A percentile compares a stretch with the other conserved stretches of the same genome.
phyloP scores from a whole-genome alignment of 169 alveolate genomes.

The Plasmodium gallinaceum region DNA sequence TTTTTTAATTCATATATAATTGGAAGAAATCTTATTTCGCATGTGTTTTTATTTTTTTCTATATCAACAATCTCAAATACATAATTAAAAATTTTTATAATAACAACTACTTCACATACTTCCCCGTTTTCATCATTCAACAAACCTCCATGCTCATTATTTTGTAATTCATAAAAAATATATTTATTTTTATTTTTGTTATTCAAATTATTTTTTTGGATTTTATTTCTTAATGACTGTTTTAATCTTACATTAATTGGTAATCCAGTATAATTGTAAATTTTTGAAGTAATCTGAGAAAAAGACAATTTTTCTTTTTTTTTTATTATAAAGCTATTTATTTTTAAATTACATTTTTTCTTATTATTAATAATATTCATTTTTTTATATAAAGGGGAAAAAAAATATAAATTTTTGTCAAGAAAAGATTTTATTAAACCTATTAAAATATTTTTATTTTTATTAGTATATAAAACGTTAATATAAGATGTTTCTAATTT shows the following conservation, averaged over 20 bases:
- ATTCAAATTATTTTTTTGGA: background rate
- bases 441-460: conserved; percentile 37
- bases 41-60: conserved; percentile 47
- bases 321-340: background rate
- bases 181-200: conserved; percentile 35
- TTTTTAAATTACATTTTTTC: background rate
- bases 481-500: conserved; percentile 51
- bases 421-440: conserved; percentile 2
- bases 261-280: conserved; percentile 49
- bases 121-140: conserved; percentile 65
- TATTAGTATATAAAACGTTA: conserved; percentile 43
- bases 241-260: conserved; percentile 45
- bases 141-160: conserved; percentile 59
- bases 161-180: conserved; percentile 33
- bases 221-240: conserved; percentile 48
- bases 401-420: background rate
- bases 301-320: background rate
- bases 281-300: conserved; percentile 18
- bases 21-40: conserved; percentile 59
- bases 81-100: conserved; percentile 43
- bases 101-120: conserved; percentile 50
- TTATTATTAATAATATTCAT: background rate
- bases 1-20: conserved; percentile 48
- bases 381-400: background rate
- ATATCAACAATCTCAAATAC: conserved; percentile 49